Base-by-base conservation (phyloP, 2,329 filamentous ascomycete species). In the Beauveria sp. region DNA sequence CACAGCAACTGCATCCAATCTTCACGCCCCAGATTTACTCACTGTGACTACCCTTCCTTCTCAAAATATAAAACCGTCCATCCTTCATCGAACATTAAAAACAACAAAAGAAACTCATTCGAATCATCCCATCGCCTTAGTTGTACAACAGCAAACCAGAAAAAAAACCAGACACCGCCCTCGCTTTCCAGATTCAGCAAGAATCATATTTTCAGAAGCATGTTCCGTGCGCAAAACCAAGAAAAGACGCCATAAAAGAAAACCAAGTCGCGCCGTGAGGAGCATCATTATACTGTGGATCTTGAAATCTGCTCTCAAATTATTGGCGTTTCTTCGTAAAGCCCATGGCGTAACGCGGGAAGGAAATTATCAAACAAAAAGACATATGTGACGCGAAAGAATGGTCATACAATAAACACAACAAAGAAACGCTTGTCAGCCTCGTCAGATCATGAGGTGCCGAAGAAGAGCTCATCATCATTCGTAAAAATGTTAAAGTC, bases 401-500 rank as follows among this genome's bases (percentile, higher is more conserved):
- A n/a, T 62, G 47, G 47, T 62, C 55, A 55, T 63, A 63, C 61
- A 63, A 48, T 64, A 63, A 61, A 64, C 59, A 61, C 51, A 62
- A 18, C 48, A 54, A 24, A n/a, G 10, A 28, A 46, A 61, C 62
- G 37, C 51, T 52, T 55, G 46, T 41, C 63, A 55, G 46, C 46
- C 44, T 47, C 43, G 30, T 61, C 46, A 43, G 24, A 57, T 68
- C 64, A 75, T 60, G 69, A 66, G 64, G 65, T 74, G 56, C 76
- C 75, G 66, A 83, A 84, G 66, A 84, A 82, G 60, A 83, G 72
- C 63, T 83, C 80, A 60, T 81, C 79, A 63, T 72, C 75, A 64
- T 75, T 75, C 30, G 73, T 76, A 65, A 84, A 83, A 79, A 84
- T 80, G 69, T 74, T 74, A 37, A 79, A 81, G 48, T 80, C 79